A percentile compares a stretch with the other conserved stretches of the same genome.
Evolutionary conservation across 768 basidiomycete genomes (phyloP).

Genomic region (Fomitopsis serialis): DNA sequence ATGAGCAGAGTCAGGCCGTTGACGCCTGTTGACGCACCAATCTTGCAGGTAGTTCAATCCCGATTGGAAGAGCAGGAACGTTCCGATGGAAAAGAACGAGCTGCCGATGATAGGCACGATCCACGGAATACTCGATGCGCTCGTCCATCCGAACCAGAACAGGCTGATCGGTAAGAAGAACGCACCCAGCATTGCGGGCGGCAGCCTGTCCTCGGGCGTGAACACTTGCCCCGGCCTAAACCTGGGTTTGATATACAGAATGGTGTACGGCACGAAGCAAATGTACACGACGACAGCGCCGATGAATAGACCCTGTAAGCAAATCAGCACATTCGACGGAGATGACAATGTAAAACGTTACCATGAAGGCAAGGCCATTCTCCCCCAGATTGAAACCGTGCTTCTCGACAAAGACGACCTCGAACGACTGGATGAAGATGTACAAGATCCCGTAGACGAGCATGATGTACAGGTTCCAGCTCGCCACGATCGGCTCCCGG

Average conservation of each 20-base stretch:
- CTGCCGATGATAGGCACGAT: slow-evolving; percentile 31
- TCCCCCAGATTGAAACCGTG: slow-evolving; percentile 28
- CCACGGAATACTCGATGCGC: slow-evolving; percentile 26
- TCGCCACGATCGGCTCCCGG: slow-evolving; percentile 26
- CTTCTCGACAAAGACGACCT: slow-evolving; percentile 27
- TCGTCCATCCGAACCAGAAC: slow-evolving; percentile 31
- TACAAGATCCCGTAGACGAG: slow-evolving; percentile 29
- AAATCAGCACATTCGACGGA: not conserved
- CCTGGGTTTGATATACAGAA: slow-evolving; percentile 12
- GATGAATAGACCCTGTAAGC: slow-evolving; percentile 4
- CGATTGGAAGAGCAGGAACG: slow-evolving; percentile 27
- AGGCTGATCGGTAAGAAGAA: slow-evolving; percentile 28
- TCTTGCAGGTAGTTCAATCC: slow-evolving; percentile 14
- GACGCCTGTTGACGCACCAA: no score
- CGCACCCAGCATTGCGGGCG: slow-evolving; percentile 27
- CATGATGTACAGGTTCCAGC: slow-evolving; percentile 26
- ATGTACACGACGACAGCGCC: slow-evolving; percentile 4
- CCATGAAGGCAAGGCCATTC: slow-evolving; percentile 27
- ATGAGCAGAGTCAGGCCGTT: no score
- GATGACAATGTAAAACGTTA: not conserved
- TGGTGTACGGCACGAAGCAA: slow-evolving; percentile 7
- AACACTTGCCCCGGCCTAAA: no score
- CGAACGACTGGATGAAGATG: slow-evolving; percentile 31
- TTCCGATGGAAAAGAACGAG: slow-evolving; percentile 26
- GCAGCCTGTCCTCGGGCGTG: slow-evolving; percentile 24